Conservation (phyloP, 73 alveolate species). For the Tetrahymena elliotti region DNA sequence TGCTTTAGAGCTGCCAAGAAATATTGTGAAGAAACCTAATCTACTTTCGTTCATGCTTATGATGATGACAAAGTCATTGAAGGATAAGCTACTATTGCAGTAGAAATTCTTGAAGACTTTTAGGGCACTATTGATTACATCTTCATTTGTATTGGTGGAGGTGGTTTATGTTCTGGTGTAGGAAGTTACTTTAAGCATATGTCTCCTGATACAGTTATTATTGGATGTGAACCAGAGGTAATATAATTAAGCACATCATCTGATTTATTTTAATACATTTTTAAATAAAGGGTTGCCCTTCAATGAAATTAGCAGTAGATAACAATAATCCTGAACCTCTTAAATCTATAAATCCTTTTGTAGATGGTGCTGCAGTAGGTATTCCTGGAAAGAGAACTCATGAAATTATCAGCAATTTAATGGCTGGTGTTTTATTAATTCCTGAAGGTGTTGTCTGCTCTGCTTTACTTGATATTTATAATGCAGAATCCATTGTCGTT, state of each 20-base stretch:
- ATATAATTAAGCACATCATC: too few relatives aligned
- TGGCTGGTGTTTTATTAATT: neutral
- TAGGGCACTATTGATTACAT: constrained; percentile 7
- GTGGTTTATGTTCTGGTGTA: constrained; percentile 30
- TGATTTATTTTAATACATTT: too few relatives aligned
- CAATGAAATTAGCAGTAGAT: constrained; percentile 17
- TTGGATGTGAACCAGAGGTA: constrained; percentile 34
- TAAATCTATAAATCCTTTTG: constrained; percentile 22
- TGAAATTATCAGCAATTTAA: constrained; percentile 6
- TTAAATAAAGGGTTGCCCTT: constrained; percentile 14
- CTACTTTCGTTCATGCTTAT: constrained; percentile 49
- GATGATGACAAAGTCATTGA: constrained; percentile 54
- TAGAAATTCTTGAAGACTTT: constrained; percentile 49
- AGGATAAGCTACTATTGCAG: constrained; percentile 61
- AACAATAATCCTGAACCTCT: constrained; percentile 5
- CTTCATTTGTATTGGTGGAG: constrained; percentile 37
- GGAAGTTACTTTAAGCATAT: constrained; percentile 14
- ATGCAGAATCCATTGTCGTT: constrained; percentile 28
- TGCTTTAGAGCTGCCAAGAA: constrained; percentile 31
- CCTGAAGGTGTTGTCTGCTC: constrained; percentile 44
- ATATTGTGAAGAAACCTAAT: constrained; percentile 21
- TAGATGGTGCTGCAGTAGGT: constrained; percentile 36
- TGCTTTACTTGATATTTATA: constrained; percentile 14
- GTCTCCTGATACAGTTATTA: constrained; percentile 16
- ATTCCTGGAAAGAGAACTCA: constrained; percentile 21